A percentile compares a stretch with the other conserved stretches of the same genome.
Conservation (phyloP, 2,329 filamentous ascomycete species). For the Berkeleyomyces basicola region DNA sequence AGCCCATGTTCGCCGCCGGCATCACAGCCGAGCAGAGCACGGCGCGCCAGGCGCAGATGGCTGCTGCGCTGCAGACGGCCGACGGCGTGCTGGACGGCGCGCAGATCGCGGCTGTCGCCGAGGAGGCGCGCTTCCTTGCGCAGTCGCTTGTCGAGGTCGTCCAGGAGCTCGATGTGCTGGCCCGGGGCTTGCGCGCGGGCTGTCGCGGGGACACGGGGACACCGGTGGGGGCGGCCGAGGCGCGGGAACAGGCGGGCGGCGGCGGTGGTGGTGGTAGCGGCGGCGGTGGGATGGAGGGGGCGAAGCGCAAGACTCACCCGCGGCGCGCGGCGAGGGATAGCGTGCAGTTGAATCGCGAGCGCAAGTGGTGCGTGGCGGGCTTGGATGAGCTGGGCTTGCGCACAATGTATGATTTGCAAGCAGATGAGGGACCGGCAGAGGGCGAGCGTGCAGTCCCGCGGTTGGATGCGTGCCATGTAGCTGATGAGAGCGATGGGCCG, state of each 20-base stretch:
- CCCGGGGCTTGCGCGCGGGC: neutral
- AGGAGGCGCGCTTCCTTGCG: conserved; percentile 2
- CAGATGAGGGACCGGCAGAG: neutral
- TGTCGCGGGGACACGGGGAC: neutral
- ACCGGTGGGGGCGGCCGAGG: neutral
- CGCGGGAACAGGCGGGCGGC: neutral
- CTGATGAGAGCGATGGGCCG: neutral
- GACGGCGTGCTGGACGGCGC: neutral
- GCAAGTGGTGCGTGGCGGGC: conserved; percentile 5
- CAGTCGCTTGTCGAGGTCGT: neutral
- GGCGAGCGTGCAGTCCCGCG: neutral
- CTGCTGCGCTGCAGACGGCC: neutral
- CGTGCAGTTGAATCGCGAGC: conserved; percentile 10
- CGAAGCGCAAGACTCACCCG: conserved; percentile 6
- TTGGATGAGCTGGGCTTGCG: conserved; percentile 6
- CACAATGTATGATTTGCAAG: conserved; percentile 5
- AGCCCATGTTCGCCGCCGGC: conserved; percentile 1
- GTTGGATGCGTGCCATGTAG: neutral
- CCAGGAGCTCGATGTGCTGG: conserved; percentile 9
- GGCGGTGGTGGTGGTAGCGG: neutral
- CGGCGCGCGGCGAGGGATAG: conserved; percentile 8
- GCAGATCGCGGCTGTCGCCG: neutral
- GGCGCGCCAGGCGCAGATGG: neutral
- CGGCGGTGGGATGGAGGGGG: neutral
- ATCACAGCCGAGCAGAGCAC: neutral